Percentiles rank a stretch among this genome's conserved stretches.
Evolutionary conservation across 192 early-diverging fungal species (phyloP).

Genomic region (Rhizoclosmatium sp.): DNA sequence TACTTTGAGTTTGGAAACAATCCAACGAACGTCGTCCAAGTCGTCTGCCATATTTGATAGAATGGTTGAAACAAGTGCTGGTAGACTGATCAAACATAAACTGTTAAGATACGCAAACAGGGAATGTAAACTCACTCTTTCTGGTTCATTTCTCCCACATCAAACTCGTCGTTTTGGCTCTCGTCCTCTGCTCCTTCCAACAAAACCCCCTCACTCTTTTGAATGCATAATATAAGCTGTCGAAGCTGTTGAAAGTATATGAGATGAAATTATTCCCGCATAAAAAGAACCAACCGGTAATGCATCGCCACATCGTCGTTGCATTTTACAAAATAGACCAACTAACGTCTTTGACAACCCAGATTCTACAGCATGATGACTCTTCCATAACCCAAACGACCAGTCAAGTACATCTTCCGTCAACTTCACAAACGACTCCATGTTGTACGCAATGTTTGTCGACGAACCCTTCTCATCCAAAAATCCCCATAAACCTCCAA

Average conservation of each 20-base stretch:
- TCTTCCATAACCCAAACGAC: neutral
- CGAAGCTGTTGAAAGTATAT: neutral
- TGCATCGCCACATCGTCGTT: neutral
- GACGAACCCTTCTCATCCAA: neutral
- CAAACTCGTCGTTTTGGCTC: neutral
- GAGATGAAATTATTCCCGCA: neutral
- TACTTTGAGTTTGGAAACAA: conserved; percentile 12
- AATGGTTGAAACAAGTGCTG: neutral
- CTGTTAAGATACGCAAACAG: neutral
- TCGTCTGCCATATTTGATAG: conserved; percentile 3
- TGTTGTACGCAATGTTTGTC: neutral
- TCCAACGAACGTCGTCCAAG: conserved; percentile 23
- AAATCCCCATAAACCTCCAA: conserved; percentile 18
- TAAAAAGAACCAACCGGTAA: neutral
- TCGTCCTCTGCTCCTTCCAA: conserved; percentile 17
- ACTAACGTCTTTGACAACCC: conserved; percentile 12
- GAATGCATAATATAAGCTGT: conserved; percentile 2
- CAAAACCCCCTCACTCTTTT: neutral
- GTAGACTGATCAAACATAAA: neutral
- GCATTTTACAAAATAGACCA: conserved; percentile 15
- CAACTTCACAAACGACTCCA: neutral
- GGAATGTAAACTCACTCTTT: conserved; percentile 12
- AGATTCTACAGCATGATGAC: neutral
- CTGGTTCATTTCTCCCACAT: conserved; percentile 1
- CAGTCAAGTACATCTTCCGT: neutral